Evolutionary conservation across 805 yeast species (phyloP), one percentile per base, ranked within the genome.

Genomic region (Schizosaccharomyces octosporus): DNA sequence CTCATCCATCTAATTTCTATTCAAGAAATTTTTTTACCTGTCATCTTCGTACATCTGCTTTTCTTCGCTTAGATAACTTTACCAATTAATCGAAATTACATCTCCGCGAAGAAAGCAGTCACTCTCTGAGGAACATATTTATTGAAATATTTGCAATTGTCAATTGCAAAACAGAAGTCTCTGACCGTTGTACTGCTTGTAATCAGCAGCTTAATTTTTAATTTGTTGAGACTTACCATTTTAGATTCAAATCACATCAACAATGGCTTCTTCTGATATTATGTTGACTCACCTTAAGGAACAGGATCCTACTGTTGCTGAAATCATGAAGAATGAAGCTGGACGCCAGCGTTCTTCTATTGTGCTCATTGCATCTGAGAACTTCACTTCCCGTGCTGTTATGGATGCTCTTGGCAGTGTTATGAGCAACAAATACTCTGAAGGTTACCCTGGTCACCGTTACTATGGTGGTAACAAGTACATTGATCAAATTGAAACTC

Each of bases 401-500:
- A 85, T 90, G 81, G 95, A 90, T 71, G 81, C 87, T 60, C 78
- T 90, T 69, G 97, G 97, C 66, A 85, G 96, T 32, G 95, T 87
- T 71, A 87, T 90, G 95, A 89, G 86, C 73, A 90, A 90, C 80
- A 90, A 90, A 77, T 90, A 90, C 76, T 88, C 97, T 11, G 98
- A 90, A 75, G 97, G 97, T 65, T 90, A 90, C 75, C 98, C 98
- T 54, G 95, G 95, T 66, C 95, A 88, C 65, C 82, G 98, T 73
- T 90, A 90, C 77, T 90, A 90, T 72, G 98, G 98, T 73, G 98
- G 98, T 72, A 90, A 90, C 71, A 88, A 90, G 74, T 84, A 81
- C 75, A 90, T 90, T 69, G 98, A 90, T 75, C 79, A 81, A 76
- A 87, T 87, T 69, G 98, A 90, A 77, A 73, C 81, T 15, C 75